phyloP scores from a whole-genome alignment of 768 basidiomycete genomes.

The Dioszegia crocea region DNA sequence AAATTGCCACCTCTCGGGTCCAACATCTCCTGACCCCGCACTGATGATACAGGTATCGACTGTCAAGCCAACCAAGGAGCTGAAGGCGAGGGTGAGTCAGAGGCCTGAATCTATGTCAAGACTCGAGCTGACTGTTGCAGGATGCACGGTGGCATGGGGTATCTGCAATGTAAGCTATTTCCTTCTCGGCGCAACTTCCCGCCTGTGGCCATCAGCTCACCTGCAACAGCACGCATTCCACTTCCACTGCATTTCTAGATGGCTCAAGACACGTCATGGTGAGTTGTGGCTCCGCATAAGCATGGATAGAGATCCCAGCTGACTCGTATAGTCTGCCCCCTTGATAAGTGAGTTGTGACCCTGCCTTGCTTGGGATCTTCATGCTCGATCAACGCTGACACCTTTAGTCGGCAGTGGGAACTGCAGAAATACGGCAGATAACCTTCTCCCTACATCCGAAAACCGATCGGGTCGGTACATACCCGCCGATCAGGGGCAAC shows the following conservation, averaged over 20 bases:
- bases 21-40: too few species aligned
- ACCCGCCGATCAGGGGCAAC: too few species aligned
- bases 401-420: constrained; percentile 51
- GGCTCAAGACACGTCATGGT: constrained; percentile 78
- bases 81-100: constrained; percentile 66
- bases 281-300: constrained; percentile 9
- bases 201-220: not conserved
- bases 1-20: too few species aligned
- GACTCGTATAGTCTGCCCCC: constrained; percentile 45
- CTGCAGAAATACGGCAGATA: constrained; percentile 49
- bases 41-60: constrained; percentile 74
- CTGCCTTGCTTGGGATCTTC: not conserved
- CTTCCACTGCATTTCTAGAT: constrained; percentile 98
- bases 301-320: not conserved
- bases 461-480: too few species aligned
- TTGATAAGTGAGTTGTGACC: constrained; percentile 45
- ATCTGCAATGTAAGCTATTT: constrained; percentile 77
- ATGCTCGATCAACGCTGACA: constrained; percentile 14
- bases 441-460: constrained; percentile 2
- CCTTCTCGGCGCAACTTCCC: not conserved
- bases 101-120: not conserved
- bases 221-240: constrained; percentile 81
- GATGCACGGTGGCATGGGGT: constrained; percentile 88
- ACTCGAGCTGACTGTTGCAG: constrained; percentile 11
- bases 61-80: constrained; percentile 99